phyloP scores from a whole-genome alignment of 1,139 yeast species.

The Pichia sp. region DNA sequence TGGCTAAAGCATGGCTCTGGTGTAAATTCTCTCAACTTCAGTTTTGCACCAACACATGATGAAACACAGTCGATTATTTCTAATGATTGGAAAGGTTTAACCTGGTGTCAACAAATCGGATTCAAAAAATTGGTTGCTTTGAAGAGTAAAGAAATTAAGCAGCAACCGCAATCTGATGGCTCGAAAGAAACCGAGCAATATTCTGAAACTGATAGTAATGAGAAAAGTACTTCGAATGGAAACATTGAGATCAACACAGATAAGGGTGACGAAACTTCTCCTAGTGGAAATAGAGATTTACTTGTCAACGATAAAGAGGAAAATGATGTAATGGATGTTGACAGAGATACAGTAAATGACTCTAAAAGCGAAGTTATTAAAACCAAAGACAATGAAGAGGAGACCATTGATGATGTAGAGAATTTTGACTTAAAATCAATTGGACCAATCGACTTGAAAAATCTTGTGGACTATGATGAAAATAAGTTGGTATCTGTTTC shows the following conservation, averaged over 20 bases:
- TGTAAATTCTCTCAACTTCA: constrained; percentile 40
- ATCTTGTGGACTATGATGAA: constrained; percentile 49
- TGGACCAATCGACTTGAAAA: constrained; percentile 35
- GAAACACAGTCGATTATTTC: constrained; percentile 63
- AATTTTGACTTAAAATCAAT: constrained; percentile 9
- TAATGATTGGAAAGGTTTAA: constrained; percentile 52
- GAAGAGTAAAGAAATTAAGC: constrained; percentile 21
- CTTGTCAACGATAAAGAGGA: neutral
- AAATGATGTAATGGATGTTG: neutral
- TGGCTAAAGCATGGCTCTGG: constrained; percentile 64
- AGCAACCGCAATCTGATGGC: constrained; percentile 4
- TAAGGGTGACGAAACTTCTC: constrained; percentile 1
- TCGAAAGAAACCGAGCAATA: neutral
- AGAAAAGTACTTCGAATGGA: constrained; percentile 1
- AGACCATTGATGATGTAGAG: constrained; percentile 8
- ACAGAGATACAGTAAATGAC: neutral
- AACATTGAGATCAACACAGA: no score
- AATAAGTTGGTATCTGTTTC: constrained; percentile 44
- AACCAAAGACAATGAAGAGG: constrained; percentile 5
- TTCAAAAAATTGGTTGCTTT: constrained; percentile 40
- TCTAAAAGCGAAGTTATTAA: neutral
- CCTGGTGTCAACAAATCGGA: constrained; percentile 78
- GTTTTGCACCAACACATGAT: constrained; percentile 77
- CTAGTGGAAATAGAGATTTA: neutral
- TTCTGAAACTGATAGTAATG: constrained; percentile 12